Evolutionary conservation across 2,329 filamentous ascomycete genomes (phyloP), one percentile per base, ranked within the genome.

Genomic region (Cytospora piceicola): DNA sequence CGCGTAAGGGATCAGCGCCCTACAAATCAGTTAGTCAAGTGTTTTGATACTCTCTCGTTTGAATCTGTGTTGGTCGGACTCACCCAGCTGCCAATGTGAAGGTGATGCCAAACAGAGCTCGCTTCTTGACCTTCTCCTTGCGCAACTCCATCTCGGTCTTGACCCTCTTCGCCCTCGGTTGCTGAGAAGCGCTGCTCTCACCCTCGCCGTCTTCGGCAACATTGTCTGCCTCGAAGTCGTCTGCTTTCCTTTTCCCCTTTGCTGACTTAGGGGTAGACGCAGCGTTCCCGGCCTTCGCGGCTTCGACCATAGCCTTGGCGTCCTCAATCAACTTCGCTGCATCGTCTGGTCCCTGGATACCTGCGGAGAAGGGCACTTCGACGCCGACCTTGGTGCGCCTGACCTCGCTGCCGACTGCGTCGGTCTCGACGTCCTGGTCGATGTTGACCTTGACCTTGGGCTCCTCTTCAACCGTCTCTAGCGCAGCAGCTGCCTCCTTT

Each of bases 71-170:
- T 39, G 24, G 57, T 52, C 53, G 32, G 34, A 90, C 93, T 81
- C 86, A 98, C 95, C 94, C 94, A 77, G 97, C 85, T 65, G 92
- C 92, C 76, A 97, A 84, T 56, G 92, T 95, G 65, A 93, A 93
- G 69, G 90, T 92, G 61, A 98, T 86, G 66, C 95, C 94, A 69
- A 96, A 85, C 68, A 97, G 81, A 56, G 95, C 93, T 74, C 93
- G 88, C 77, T 89, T 92, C 79, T 92, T 90, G 70, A 97, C 92
- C 74, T 89, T 91, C 79, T 96, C 90, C 80, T 93, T 94, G 77
- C 90, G 90, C 71, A 96, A 77, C 77, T 95, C 90, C 54, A 91
- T 86, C 75, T 95, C 91, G 1, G 93, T 90, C 82, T 89, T 92
- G 51, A 86, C 87, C 75, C 90, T 92, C 86, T 98, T 98, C 76